Conservation (phyloP, 73 alveolate species). For the Paramecium sonneborni region DNA sequence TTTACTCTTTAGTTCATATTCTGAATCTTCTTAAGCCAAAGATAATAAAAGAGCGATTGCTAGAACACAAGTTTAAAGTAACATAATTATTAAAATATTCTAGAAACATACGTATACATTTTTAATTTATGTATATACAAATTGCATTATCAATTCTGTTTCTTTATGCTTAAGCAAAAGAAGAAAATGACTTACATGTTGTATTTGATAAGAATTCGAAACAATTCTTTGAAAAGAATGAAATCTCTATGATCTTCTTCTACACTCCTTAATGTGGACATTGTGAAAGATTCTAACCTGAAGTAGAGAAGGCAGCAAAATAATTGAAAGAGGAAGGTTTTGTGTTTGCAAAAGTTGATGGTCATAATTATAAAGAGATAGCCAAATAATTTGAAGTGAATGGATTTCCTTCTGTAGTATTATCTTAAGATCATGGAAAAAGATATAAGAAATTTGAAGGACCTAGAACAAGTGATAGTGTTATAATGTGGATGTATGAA, state of each 20-base stretch:
- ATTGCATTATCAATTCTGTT: not conserved
- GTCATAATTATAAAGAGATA: constrained; percentile 27
- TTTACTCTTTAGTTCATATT: not conserved
- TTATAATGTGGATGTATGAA: constrained; percentile 42
- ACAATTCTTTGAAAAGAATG: constrained; percentile 7
- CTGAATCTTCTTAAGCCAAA: not conserved
- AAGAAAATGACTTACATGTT: constrained; percentile 21
- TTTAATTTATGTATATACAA: not conserved
- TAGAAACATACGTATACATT: constrained; percentile 31
- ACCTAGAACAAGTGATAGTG: constrained; percentile 43
- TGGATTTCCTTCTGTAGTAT: constrained; percentile 39
- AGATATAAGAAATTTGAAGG: constrained; percentile 41
- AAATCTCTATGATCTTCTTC: constrained; percentile 26
- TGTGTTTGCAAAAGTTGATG: constrained; percentile 48
- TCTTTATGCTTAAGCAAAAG: not conserved
- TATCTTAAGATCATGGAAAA: not conserved
- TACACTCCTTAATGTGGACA: constrained; percentile 54
- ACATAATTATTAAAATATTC: constrained; percentile 29
- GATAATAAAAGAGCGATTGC: not conserved
- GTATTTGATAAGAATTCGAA: constrained; percentile 10
- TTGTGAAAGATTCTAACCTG: constrained; percentile 55
- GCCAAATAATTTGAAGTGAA: constrained; percentile 46
- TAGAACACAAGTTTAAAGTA: not conserved
- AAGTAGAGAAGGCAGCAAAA: constrained; percentile 48
- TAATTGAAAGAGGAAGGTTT: constrained; percentile 28